These are phyloP conservation scores for Wickerhamomyces queroliae DNA, from an alignment of 805 yeast species.

Conservation along the genomic window DNA sequence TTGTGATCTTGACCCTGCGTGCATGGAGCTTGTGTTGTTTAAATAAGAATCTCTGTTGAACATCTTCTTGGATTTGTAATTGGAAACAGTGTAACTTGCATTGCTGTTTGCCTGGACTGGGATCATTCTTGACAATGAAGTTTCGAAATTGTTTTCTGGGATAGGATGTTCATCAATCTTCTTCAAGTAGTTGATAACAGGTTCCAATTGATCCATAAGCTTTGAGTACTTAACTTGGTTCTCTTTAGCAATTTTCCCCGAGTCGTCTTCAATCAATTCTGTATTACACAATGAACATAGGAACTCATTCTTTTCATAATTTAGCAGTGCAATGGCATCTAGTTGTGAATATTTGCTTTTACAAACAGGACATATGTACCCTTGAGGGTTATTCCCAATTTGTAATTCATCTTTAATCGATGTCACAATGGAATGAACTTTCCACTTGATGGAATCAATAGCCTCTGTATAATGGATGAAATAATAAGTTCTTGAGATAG, in stretches of 20 bases:
- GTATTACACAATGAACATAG: conserved; percentile 81
- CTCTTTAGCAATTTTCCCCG: conserved; percentile 72
- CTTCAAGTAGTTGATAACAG: conserved; percentile 76
- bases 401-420: conserved; percentile 76
- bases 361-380: conserved; percentile 87
- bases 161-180: conserved; percentile 73
- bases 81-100: conserved; percentile 65
- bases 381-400: conserved; percentile 86
- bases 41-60: conserved; percentile 31
- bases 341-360: conserved; percentile 73
- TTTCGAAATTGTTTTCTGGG: conserved; percentile 87
- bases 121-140: conserved; percentile 71
- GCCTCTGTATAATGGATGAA: conserved; percentile 90
- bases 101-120: conserved; percentile 73
- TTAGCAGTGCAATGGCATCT: conserved; percentile 79
- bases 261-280: conserved; percentile 78
- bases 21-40: conserved; percentile 35
- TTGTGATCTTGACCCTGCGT: conserved; percentile 59
- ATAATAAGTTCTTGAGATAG: conserved; percentile 73
- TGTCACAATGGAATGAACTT: conserved; percentile 81
- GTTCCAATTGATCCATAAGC: conserved; percentile 86
- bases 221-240: conserved; percentile 78
- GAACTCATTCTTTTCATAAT: conserved; percentile 76
- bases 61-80: conserved; percentile 35
- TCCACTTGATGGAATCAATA: conserved; percentile 94